Evolutionary conservation across 148 eudicot species (phyloP), one percentile per base, ranked within the genome.

Genomic region (Chenopodium album): DNA sequence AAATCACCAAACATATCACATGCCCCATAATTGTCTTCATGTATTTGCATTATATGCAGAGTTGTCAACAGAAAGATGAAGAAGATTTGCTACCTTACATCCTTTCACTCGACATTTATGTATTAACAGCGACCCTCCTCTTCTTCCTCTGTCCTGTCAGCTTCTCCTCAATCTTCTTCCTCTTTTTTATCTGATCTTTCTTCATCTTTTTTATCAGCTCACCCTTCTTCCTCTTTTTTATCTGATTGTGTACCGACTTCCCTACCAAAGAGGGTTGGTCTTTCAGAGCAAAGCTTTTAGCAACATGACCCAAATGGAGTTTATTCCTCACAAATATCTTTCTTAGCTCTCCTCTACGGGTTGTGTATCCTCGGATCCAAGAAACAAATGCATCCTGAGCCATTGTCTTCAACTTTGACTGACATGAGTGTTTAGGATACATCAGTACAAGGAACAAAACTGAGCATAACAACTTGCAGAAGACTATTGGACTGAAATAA

Each of bases 291-390:
- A 92, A 96, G 85, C 98, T 96, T 84, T 87, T 91, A 0, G 98
- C 95, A 63, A 94, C 99, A 65, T 96, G 98, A 67, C 98, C 95
- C 86, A 96, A 75, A 78, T 92, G 98, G 83, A 94, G 97, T 80
- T 93, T 93, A 85, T 90, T 91, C 89, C 91, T 94, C 92, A 83
- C 90, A 83, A 97, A 97, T 63, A 97, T 92, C 85, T 89, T 80
- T 83, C 92, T 97, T 23, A 97, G 91, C 63, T 94, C 99, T 44
- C 97, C 97, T 72, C 92, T 91, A 84, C 94, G 99, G 44, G 97
- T 97, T 41, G 94, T 91, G 86, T 97, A 97, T 67, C 98, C 99
- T 71, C 97, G 91, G 37, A 90, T 88, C 99, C 99, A 97, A 0
- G 99, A 92, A 78, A 92, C 88, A 83, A 97, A 97, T 73, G 97